Evolutionary conservation across 306 rosid genomes (phyloP).

Genomic region (Quercus rubra): DNA sequence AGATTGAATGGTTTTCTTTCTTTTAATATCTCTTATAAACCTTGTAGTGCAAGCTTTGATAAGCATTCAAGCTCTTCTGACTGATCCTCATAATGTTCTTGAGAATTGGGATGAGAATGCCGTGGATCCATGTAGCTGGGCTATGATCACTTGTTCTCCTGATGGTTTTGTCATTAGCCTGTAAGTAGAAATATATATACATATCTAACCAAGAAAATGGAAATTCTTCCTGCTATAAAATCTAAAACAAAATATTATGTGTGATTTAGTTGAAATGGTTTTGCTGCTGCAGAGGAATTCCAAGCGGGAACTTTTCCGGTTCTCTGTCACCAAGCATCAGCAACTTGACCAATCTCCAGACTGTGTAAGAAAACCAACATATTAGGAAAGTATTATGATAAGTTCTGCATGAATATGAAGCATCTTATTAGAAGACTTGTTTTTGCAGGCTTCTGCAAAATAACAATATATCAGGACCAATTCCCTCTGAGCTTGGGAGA

Average conservation of each 20-base stretch:
- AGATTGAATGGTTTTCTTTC: background rate
- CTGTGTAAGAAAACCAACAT: slow-evolving; percentile 52
- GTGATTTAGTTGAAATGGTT: background rate
- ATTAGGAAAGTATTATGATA: background rate
- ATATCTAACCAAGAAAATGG: background rate
- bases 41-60: slow-evolving; percentile 74
- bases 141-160: slow-evolving; percentile 73
- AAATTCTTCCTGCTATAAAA: background rate
- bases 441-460: slow-evolving; percentile 67
- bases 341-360: slow-evolving; percentile 70
- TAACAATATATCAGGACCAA: slow-evolving; percentile 74
- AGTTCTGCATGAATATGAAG: background rate
- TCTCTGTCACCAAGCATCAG: slow-evolving; percentile 79
- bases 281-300: slow-evolving; percentile 64
- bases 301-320: slow-evolving; percentile 82
- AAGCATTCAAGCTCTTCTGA: slow-evolving; percentile 41
- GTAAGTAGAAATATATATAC: slow-evolving; percentile 41
- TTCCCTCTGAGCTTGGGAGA: slow-evolving; percentile 74
- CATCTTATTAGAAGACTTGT: background rate
- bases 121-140: slow-evolving; percentile 97
- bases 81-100: slow-evolving; percentile 63
- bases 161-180: slow-evolving; percentile 58
- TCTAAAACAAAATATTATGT: background rate
- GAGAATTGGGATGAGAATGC: slow-evolving; percentile 71
- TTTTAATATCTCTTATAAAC: background rate